Base-by-base conservation (phyloP, 805 yeast genomes). In the Ogataea dorogensis region DNA sequence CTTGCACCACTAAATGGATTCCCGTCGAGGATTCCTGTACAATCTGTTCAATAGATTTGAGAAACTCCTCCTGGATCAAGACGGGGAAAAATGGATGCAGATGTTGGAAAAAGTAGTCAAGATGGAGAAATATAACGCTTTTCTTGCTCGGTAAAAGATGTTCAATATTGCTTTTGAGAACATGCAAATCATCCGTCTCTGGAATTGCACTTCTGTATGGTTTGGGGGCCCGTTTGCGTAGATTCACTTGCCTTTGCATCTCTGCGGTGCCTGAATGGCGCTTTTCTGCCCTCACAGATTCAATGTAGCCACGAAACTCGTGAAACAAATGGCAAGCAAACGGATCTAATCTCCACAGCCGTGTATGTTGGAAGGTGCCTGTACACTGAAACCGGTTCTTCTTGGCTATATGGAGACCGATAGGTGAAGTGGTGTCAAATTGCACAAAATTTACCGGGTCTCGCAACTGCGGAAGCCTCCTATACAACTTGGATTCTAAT, bases 11-110 rank as follows among this genome's bases (percentile, higher is more conserved):
- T 18, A 13, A 57, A 31, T 7, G 27, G 21, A 4, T 38, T 28
- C 21, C 31, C 24, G 3, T 33, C 17, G 12, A 30, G 31, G 16
- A 31, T 26, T 37, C 45, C 13, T 28, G 21, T 5, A 74, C 36
- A 5, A 75, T 62, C 23, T 62, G 51, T 0, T 53, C 21, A 11
- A 71, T 42, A 16, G 61, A 59, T 4, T 31, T 36, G 26, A 53
- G 57, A 35, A 71, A 68, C n/a, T 43, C 43, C 0, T 17, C 24
- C 41, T 71, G 76, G 41, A 72, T 75, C 15, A 72, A 36, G 19
- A 68, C 61, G 0, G 80, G 78, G 42, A 71, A 57, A 33, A 63
- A 68, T 4, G 78, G 75, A 44, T 71, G 69, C 2, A 71, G 51
- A 4, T 51, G 37, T 1, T 36, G 33, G 47, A 73, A 69, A 37